Evolutionary conservation across 2,329 filamentous ascomycete genomes (phyloP), one percentile per base, ranked within the genome.

Genomic region (Neophaeococcomyces mojaviensis): DNA sequence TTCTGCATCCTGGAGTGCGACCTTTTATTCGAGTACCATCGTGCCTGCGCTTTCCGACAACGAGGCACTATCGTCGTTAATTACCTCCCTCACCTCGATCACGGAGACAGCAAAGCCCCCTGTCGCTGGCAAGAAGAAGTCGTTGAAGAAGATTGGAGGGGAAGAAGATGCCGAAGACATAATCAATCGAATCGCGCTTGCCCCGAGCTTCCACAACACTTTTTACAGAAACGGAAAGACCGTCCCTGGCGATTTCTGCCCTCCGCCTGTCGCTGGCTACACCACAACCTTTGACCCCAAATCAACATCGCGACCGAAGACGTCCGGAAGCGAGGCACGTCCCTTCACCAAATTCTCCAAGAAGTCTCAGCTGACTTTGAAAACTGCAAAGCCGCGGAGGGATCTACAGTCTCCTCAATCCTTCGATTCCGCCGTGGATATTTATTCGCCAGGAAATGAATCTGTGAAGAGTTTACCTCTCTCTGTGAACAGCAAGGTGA

Each of bases 11-110:
- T 37, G 41, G 41, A 34, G 15, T 36, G 33, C 13, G 13, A 33
- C 19, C 10, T 35, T 43, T 19, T 37, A 44, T 22, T 37, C 37
- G 16, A 26, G 28, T 37, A 35, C 16, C 36, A 41, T 47, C 37
- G 31, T 40, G 5, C 32, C 44, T 28, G 19, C 20, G 36, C 18
- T 30, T 4, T 20, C 37, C 9, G 15, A 19, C 15, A 40, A 54
- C 15, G 48, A 72, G 53, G 64, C 73, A 24, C 73, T 82, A 51
- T 76, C 76, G 13, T 77, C 74, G 39, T 69, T 82, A 49, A 79
- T 82, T 60, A 75, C 77, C 50, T 80, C 78, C 24, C 69, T 82
- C 35, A 76, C 77, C 15, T 68, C 71, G 52, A 76, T 79, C 49
- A 76, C 76, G 4, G 74, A 78, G 39, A 82, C 85, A 18, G 76